Evolutionary conservation across 106 monocot species (phyloP).

Genomic region (Triglochin maritima): DNA sequence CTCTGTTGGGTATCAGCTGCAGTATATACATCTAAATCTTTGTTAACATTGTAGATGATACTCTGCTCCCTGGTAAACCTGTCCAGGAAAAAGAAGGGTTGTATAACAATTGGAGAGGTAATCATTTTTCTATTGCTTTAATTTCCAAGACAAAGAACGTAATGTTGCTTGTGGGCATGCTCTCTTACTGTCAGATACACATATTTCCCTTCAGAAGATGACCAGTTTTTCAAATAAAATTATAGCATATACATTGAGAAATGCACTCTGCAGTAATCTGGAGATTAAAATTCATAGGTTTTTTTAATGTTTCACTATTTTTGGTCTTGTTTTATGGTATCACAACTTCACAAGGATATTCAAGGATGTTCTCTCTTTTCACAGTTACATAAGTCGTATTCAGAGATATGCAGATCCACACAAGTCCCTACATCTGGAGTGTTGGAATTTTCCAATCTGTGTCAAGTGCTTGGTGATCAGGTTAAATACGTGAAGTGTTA

Average conservation of each 20-base stretch:
- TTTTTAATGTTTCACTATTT: background rate
- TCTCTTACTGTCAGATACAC: too few relatives aligned
- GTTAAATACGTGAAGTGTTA: slow-evolving; percentile 11
- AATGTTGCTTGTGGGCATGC: too few relatives aligned
- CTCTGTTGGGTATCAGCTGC: too few relatives aligned
- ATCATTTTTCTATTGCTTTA: slow-evolving; percentile 1
- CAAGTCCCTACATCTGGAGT: slow-evolving; percentile 58
- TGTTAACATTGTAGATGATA: slow-evolving; percentile 48
- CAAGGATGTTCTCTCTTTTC: background rate
- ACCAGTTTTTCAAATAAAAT: too few relatives aligned
- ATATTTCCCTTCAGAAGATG: too few relatives aligned
- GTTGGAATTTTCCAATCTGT: slow-evolving; percentile 72
- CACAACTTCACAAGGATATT: background rate
- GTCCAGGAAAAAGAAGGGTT: slow-evolving; percentile 42
- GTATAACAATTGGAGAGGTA: slow-evolving; percentile 65
- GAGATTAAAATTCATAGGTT: background rate
- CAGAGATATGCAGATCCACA: slow-evolving; percentile 51
- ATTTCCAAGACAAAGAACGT: background rate
- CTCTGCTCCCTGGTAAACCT: slow-evolving; percentile 65
- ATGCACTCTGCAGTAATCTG: background rate
- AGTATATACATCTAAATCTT: background rate
- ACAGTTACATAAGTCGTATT: slow-evolving; percentile 77
- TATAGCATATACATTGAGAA: background rate
- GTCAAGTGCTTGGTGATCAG: slow-evolving; percentile 75
- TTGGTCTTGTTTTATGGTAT: background rate